Conservation (phyloP, 2,329 filamentous ascomycete genomes). For the Pseudogymnoascus sp. region DNA sequence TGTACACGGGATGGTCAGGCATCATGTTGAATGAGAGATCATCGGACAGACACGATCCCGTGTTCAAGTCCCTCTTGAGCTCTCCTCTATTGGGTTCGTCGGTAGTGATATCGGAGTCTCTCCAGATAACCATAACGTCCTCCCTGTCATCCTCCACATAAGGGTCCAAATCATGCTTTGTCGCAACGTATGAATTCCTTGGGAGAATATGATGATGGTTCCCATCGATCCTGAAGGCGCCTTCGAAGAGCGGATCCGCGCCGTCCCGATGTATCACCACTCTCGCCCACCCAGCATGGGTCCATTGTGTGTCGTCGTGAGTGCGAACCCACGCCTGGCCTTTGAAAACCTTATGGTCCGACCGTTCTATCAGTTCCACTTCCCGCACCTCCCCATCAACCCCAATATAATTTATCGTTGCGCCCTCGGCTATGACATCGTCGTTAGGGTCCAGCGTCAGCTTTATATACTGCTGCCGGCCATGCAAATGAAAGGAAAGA, state of each 20-base stretch:
- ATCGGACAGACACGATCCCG: slow-evolving; percentile 61
- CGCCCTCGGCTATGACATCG: slow-evolving; percentile 72
- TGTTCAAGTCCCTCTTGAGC: slow-evolving; percentile 25
- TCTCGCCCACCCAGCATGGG: slow-evolving; percentile 76
- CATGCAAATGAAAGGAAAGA: slow-evolving; percentile 67
- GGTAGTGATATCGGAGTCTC: slow-evolving; percentile 76
- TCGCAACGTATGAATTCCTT: slow-evolving; percentile 61
- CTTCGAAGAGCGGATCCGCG: slow-evolving; percentile 72
- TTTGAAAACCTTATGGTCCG: slow-evolving; percentile 74
- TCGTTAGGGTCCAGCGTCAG: slow-evolving; percentile 82
- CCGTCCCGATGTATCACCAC: slow-evolving; percentile 74
- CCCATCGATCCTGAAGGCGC: slow-evolving; percentile 70
- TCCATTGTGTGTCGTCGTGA: slow-evolving; percentile 56
- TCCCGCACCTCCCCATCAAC: slow-evolving; percentile 58
- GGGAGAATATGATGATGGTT: slow-evolving; percentile 84
- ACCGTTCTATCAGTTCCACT: slow-evolving; percentile 61
- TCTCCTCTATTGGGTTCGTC: slow-evolving; percentile 38
- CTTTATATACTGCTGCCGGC: slow-evolving; percentile 60
- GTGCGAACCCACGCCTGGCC: slow-evolving; percentile 65
- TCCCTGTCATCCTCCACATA: slow-evolving; percentile 41
- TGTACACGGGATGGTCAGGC: slow-evolving; percentile 59
- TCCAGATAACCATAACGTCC: slow-evolving; percentile 83
- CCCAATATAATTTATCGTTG: slow-evolving; percentile 63
- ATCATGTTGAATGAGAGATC: slow-evolving; percentile 70
- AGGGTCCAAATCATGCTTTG: slow-evolving; percentile 64